Conservation (phyloP, 495 filamentous ascomycete genomes). For the Rhizodiscina lignyota region DNA sequence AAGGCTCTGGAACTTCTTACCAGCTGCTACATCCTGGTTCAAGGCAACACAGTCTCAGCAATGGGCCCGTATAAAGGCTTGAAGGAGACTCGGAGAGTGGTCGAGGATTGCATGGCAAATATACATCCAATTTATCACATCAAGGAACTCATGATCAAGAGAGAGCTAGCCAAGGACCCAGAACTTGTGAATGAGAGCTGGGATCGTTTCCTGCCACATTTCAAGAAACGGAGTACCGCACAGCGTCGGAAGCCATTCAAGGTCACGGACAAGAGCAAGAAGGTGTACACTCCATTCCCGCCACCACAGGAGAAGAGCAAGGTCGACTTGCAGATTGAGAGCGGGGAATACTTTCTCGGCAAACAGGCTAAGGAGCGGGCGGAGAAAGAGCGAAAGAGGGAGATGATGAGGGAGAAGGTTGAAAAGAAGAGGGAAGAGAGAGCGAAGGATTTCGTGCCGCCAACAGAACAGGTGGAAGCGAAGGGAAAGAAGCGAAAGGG, state of each 20-base stretch:
- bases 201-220: conserved; percentile 93
- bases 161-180: conserved; percentile 91
- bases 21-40: conserved; percentile 82
- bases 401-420: conserved; percentile 69
- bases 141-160: conserved; percentile 98
- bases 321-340: conserved; percentile 95
- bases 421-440: conserved; percentile 75
- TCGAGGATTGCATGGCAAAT: conserved; percentile 95
- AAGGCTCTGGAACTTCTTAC: conserved; percentile 96
- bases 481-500: conserved; percentile 38
- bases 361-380: conserved; percentile 82
- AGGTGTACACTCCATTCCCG: conserved; percentile 72
- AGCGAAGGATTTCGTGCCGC: conserved; percentile 71
- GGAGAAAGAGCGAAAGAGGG: conserved; percentile 58
- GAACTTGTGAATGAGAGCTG: conserved; percentile 74
- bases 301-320: conserved; percentile 79
- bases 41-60: conserved; percentile 85
- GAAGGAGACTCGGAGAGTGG: conserved; percentile 77
- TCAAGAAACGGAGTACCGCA: conserved; percentile 86
- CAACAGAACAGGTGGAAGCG: conserved; percentile 44
- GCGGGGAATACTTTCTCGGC: conserved; percentile 86
- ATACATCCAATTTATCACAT: conserved; percentile 87
- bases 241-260: conserved; percentile 70
- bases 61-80: conserved; percentile 89
- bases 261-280: conserved; percentile 86